phyloP scores from a whole-genome alignment of 2,329 filamentous ascomycete species.

The Aspergillus luchuensis region DNA sequence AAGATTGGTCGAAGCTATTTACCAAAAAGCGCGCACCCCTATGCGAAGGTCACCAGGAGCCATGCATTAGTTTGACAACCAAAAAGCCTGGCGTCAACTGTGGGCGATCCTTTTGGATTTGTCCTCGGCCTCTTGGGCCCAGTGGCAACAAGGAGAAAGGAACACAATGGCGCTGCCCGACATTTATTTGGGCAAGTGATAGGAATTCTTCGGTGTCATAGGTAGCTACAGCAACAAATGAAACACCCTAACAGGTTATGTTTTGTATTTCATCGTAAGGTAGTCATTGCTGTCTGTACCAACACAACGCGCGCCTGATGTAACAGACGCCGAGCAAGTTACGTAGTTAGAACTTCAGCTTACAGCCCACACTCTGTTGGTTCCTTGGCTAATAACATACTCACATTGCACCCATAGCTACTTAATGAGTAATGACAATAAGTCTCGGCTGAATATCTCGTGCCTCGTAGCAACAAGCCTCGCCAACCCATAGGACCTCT shows the following conservation, averaged over 20 bases:
- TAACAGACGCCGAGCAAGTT: no score
- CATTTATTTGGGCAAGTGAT: constrained; percentile 73
- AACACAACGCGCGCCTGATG: no score
- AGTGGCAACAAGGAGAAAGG: constrained; percentile 81
- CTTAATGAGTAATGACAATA: no score
- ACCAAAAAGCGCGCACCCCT: constrained; percentile 71
- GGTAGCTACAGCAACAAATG: neutral
- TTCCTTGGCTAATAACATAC: no score
- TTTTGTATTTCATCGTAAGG: neutral
- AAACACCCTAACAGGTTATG: neutral
- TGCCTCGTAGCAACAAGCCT: no score
- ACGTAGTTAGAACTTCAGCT: no score
- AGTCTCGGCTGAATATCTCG: no score
- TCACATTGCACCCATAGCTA: no score
- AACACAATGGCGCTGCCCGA: constrained; percentile 83
- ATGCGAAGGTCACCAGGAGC: constrained; percentile 82
- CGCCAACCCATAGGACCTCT: no score
- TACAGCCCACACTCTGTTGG: no score
- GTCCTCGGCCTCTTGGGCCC: constrained; percentile 76
- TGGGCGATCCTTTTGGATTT: constrained; percentile 68
- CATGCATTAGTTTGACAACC: constrained; percentile 78
- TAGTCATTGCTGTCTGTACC: neutral
- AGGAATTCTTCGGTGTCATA: constrained; percentile 50
- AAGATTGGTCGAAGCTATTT: constrained; percentile 84
- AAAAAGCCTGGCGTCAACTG: constrained; percentile 88